Evolutionary conservation across 2,329 filamentous ascomycete genomes (phyloP).

Genomic region (Colletotrichum graminicola): DNA sequence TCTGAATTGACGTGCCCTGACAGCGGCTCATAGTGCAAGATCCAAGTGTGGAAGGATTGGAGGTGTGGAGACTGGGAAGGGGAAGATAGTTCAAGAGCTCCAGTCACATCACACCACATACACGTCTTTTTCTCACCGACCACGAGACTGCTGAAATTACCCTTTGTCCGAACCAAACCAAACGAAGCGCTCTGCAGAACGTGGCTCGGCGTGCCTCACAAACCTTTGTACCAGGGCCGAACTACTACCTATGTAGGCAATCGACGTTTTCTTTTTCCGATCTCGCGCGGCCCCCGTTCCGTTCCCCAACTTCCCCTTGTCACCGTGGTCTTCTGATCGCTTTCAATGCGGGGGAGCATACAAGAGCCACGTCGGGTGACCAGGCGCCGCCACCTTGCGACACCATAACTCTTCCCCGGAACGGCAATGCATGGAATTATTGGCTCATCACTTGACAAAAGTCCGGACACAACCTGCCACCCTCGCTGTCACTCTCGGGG

Average conservation of each 20-base stretch:
- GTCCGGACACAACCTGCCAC: conserved; percentile 20
- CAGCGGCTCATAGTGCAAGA: conserved; percentile 19
- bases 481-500: conserved; percentile 17
- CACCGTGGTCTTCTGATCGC: conserved; percentile 39
- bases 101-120: conserved; percentile 24
- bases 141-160: conserved; percentile 15
- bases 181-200: conserved; percentile 14
- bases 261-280: conserved; percentile 38
- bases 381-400: conserved; percentile 34
- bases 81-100: conserved; percentile 2
- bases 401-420: conserved; percentile 29
- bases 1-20: conserved; percentile 16
- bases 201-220: conserved; percentile 20
- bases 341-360: conserved; percentile 40
- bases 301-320: conserved; percentile 35
- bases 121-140: background rate
- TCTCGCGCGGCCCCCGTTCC: conserved; percentile 30
- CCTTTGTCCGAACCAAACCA: conserved; percentile 8
- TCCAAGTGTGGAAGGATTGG: conserved; percentile 3
- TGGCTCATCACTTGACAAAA: conserved; percentile 29
- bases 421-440: conserved; percentile 6
- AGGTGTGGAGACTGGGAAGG: conserved; percentile 21
- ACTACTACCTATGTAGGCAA: conserved; percentile 7
- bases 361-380: conserved; percentile 41
- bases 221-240: conserved; percentile 18